Base-by-base conservation (phyloP, 2,329 filamentous ascomycete species). In the Raffaelea ambrosiae region DNA sequence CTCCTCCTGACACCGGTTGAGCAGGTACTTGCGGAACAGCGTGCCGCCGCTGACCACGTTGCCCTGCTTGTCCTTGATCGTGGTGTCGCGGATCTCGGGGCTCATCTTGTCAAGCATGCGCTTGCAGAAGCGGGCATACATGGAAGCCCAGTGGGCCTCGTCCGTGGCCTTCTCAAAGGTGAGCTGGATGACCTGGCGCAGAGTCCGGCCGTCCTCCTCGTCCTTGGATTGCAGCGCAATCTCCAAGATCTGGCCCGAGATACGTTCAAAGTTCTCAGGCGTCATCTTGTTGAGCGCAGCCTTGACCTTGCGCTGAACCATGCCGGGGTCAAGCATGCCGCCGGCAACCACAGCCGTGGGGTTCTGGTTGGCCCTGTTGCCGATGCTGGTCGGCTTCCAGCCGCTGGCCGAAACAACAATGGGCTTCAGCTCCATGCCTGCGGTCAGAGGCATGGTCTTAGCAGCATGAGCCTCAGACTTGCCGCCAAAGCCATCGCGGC, bases 271-370 rank as follows among this genome's bases (percentile, higher is more conserved):
- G 63, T 97, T 98, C 71, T 98, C 93, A 0, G 93, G 93, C 0
- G 93, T 97, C 93, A 98, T 97, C 84, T 98, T 98, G 82, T 98
- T 98, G 60, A 98, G 74, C 52, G 87, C 87, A 54, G 89, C 86
- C 83, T 98, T 98, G 65, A 98, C 93, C 83, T 98, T 98, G 58
- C 91, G 84, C 72, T 98, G 93, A 50, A 98, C 93, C 74, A 93
- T 81, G 59, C 91, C 88, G 21, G 93, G 91, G 55, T 94, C 81
- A 70, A 97, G 79, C 58, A 87, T 76, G 44, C 72, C 71, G 9
- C 71, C 64, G 54, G 71, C 67, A 48, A 68, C 60, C 49, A 66
- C 63, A 35, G 66, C 63, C 40, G 67, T 53, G 36, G 71, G 65
- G 44, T 63, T 52, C 26, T 64, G 63, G 36, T 62, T 60, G 29